Conservation (phyloP, 106 monocot genomes). For the Iris macrosiphon region DNA sequence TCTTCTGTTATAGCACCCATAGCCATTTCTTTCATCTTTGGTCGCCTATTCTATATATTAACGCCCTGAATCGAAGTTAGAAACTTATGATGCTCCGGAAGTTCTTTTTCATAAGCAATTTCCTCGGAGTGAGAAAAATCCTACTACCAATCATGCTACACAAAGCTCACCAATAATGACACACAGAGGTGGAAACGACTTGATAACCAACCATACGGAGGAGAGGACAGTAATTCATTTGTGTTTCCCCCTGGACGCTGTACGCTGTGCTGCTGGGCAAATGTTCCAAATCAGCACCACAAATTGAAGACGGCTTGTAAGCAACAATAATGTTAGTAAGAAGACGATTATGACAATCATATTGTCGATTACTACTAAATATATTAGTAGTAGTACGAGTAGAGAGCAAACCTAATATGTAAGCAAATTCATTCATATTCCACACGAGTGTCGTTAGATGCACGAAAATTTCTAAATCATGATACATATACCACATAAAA, state of each 20-base stretch:
- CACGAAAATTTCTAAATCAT: too few species aligned
- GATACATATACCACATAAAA: too few species aligned
- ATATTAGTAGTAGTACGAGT: too few species aligned
- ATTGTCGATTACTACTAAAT: too few species aligned
- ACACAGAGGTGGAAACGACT: conserved; percentile 35
- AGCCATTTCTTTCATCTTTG: not conserved
- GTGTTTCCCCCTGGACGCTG: conserved; percentile 47
- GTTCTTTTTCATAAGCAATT: conserved; percentile 29
- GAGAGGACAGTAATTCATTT: conserved; percentile 44
- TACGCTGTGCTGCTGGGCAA: conserved; percentile 38
- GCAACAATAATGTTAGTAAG: too few species aligned
- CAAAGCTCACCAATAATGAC: conserved; percentile 15
- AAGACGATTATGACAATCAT: too few species aligned
- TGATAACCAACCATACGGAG: conserved; percentile 20
- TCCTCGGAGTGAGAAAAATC: conserved; percentile 33
- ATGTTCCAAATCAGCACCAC: conserved; percentile 34
- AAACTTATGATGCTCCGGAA: conserved; percentile 2
- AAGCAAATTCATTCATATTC: too few species aligned
- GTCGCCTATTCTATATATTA: not conserved
- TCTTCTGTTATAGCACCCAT: not conserved
- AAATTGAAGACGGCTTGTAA: too few species aligned
- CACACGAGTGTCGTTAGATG: too few species aligned
- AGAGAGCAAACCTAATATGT: too few species aligned
- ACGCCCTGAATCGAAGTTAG: not conserved
- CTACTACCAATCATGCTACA: conserved; percentile 32